phyloP scores from a whole-genome alignment of 371 early-diverging fungal genomes.

The Apophysomyces trapeziformis region DNA sequence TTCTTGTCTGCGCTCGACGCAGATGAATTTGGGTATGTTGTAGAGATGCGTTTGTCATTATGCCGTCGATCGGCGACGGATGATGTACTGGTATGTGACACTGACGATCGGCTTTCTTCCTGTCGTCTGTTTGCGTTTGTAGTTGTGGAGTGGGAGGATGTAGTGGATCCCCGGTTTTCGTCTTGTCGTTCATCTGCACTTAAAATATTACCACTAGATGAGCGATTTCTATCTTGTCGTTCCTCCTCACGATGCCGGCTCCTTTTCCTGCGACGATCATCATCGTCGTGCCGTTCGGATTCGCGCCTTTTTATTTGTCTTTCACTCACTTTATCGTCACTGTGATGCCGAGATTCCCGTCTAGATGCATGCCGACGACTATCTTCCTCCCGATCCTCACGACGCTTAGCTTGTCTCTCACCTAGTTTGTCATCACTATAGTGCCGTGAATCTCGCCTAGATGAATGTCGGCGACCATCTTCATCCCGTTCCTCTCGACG shows the following conservation, averaged over 20 bases:
- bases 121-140: background rate
- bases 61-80: background rate
- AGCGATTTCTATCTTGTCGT: background rate
- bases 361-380: constrained; percentile 3
- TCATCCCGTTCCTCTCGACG: constrained; percentile 1
- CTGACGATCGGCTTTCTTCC: constrained; percentile 5
- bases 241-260: constrained; percentile 8
- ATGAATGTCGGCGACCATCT: constrained; percentile 9
- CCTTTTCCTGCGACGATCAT: constrained; percentile 11
- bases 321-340: constrained; percentile 2
- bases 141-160: too few relatives aligned
- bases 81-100: background rate
- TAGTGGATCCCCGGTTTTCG: background rate
- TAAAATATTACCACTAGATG: constrained; percentile 4
- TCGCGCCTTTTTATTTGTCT: background rate
- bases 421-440: background rate
- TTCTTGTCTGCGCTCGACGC: constrained; percentile 1
- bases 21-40: constrained; percentile 4
- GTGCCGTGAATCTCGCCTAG: constrained; percentile 10
- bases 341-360: constrained; percentile 11
- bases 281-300: constrained; percentile 13
- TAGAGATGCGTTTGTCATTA: background rate
- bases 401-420: background rate
- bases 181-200: constrained; percentile 7
- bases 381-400: constrained; percentile 2